Evolutionary conservation across 2,329 filamentous ascomycete species (phyloP).

Genomic region (Claviceps humidiphila): DNA sequence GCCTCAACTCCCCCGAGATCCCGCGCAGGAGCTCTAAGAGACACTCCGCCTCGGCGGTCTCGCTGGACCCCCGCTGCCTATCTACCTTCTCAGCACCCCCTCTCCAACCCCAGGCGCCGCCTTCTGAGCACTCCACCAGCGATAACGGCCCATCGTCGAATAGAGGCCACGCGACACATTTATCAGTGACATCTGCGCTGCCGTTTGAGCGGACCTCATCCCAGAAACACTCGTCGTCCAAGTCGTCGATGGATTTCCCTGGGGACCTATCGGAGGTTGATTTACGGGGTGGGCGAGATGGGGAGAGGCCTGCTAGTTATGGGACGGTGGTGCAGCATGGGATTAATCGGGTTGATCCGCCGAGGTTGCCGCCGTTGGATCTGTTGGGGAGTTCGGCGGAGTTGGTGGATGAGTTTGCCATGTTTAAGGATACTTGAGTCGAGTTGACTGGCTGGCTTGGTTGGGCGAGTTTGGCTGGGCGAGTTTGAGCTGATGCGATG

Average conservation of each 20-base stretch:
- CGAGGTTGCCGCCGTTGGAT: constrained; percentile 28
- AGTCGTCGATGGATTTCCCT: constrained; percentile 34
- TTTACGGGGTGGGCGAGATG: constrained; percentile 19
- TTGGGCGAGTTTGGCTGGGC: neutral
- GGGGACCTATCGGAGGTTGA: constrained; percentile 32
- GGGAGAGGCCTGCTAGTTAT: constrained; percentile 39
- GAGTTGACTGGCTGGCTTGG: neutral
- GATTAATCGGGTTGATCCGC: constrained; percentile 38
- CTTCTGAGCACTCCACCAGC: constrained; percentile 7
- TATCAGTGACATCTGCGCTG: constrained; percentile 20
- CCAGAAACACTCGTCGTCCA: constrained; percentile 35
- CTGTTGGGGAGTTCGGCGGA: constrained; percentile 43
- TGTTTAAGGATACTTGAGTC: neutral
- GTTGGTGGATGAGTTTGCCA: constrained; percentile 30
- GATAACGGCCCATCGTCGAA: constrained; percentile 1
- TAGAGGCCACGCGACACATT: constrained; percentile 1
- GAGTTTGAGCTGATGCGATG: neutral
- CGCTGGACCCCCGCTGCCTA: constrained; percentile 17
- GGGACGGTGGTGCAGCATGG: constrained; percentile 46
- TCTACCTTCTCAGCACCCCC: neutral
- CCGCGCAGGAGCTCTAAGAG: constrained; percentile 64
- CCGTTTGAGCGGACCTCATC: constrained; percentile 47
- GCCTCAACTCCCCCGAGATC: constrained; percentile 37
- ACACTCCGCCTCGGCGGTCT: constrained; percentile 29
- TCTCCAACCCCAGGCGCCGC: constrained; percentile 6